Evolutionary conservation across 306 rosid genomes (phyloP), one percentile per base, ranked within the genome.

Genomic region (Lathyrus aphaca): DNA sequence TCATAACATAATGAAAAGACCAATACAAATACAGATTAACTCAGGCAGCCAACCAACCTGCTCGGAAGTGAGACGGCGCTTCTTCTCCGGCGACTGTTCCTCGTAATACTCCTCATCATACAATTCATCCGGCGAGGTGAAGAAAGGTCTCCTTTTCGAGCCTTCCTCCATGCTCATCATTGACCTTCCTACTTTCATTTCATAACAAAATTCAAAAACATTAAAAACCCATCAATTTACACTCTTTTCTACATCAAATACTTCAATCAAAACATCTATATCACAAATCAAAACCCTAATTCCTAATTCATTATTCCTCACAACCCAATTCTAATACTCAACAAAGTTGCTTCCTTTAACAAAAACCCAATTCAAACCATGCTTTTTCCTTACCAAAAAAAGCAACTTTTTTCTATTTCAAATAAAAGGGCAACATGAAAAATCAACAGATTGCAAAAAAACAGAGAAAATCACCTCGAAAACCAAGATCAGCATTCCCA

Each of bases 81-180:
- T 94, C 89, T 94, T 94, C 83, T 94, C 99, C 73, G 96, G 97
- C 62, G 75, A 66, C 87, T 90, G 99, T 57, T 88, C 96, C 66
- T 91, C 97, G 75, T 85, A 91, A 61, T 87, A 91, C 71, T 94
- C 99, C 53, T 94, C 97, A 30, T 91, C 96, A 69, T 63, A 88
- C 65, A 94, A 77, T 21, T 94, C 97, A 18, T 88, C 97, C 8
- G 87, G 88, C 3, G 91, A 88, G 89, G 88, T 84, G 78, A 91
- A 94, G 72, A 88, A 87, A 19, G 92, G 81, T 69, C 92, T 83
- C 84, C 83, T 85, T 86, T 85, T 88, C 4, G 95, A 87, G 77
- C 79, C 81, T 74, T 91, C 96, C 64, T 94, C 96, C 84, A 82
- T 74, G 81, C 90, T 80, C 83, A 83, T 82, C 82, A 87, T 73